phyloP scores from a whole-genome alignment of 768 basidiomycete genomes.

The Termitomyces sp. region DNA sequence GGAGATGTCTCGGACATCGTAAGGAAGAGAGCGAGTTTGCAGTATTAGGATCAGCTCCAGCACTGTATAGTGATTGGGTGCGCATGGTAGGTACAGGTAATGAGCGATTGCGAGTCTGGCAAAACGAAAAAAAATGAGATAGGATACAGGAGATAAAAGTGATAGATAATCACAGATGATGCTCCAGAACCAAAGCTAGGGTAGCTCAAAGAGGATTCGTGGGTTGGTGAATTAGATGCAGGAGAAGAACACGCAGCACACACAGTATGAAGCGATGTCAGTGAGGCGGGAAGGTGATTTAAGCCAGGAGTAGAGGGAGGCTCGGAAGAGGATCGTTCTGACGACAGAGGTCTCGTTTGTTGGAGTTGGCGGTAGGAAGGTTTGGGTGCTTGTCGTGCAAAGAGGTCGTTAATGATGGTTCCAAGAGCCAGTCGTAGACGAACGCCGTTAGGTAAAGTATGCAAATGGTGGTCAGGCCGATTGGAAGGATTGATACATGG shows the following conservation, averaged over 20 bases:
- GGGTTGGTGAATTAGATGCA: conserved; percentile 5
- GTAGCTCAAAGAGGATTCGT: conserved; percentile 18
- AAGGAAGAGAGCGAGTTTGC: conserved; percentile 57
- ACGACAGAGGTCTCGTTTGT: conserved; percentile 18
- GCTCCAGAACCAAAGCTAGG: not conserved
- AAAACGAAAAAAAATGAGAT: conserved; percentile 6
- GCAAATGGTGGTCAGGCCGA: conserved; percentile 32
- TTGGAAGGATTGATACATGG: conserved; percentile 35
- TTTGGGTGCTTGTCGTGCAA: conserved; percentile 63
- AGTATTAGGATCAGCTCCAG: conserved; percentile 55
- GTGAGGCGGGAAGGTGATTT: conserved; percentile 18
- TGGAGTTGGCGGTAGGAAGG: conserved; percentile 34
- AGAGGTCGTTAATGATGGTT: conserved; percentile 77
- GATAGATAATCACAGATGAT: conserved; percentile 9
- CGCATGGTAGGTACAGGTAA: conserved; percentile 30
- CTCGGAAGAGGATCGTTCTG: conserved; percentile 17
- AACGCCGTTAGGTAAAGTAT: conserved; percentile 75
- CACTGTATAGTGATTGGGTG: conserved; percentile 46
- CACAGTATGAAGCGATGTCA: conserved; percentile 14
- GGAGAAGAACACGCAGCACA: conserved; percentile 11
- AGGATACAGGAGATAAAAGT: not conserved
- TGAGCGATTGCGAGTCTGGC: conserved; percentile 5
- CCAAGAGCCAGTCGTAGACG: conserved; percentile 69
- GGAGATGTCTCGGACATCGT: conserved; percentile 69
- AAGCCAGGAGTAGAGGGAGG: conserved; percentile 16